A percentile compares a stretch with the other conserved stretches of the same genome.
These are phyloP conservation scores for Neonectria faginata DNA, from an alignment of 2,329 filamentous ascomycete species.

Conservation along the genomic window DNA sequence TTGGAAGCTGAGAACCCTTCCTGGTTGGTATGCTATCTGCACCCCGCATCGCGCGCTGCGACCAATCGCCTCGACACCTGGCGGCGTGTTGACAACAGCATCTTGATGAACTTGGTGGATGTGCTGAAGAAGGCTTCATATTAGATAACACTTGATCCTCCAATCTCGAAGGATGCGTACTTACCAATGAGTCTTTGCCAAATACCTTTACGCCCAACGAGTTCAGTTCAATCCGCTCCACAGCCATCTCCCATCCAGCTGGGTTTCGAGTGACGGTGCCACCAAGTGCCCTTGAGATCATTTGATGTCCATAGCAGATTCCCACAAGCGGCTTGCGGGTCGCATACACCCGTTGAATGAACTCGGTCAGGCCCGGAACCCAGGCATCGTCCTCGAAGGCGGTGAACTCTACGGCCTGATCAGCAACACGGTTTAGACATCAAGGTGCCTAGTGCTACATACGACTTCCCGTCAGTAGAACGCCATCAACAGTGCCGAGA, in stretches of 20 bases:
- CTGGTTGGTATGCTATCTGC: slow-evolving; percentile 27
- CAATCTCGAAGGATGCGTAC: neutral
- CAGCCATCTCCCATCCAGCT: slow-evolving; percentile 28
- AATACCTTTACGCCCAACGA: slow-evolving; percentile 18
- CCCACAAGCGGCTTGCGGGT: slow-evolving; percentile 29
- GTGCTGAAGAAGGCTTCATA: neutral
- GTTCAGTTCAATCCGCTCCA: slow-evolving; percentile 18
- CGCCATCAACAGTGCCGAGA: slow-evolving; percentile 25
- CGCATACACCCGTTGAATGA: slow-evolving; percentile 19
- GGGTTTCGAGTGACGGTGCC: slow-evolving; percentile 26
- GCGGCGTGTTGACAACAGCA: slow-evolving; percentile 20
- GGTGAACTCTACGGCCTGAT: slow-evolving; percentile 18
- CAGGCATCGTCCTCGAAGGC: slow-evolving; percentile 27
- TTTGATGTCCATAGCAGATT: slow-evolving; percentile 36
- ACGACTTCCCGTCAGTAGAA: slow-evolving; percentile 32
- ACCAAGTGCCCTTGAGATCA: slow-evolving; percentile 33
- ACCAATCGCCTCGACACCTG: slow-evolving; percentile 22
- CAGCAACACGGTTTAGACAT: neutral
- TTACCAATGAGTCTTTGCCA: slow-evolving; percentile 22
- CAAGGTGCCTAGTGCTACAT: slow-evolving; percentile 3
- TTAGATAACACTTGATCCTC: neutral
- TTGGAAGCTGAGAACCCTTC: slow-evolving; percentile 26
- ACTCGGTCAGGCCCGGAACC: slow-evolving; percentile 21
- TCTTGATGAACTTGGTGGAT: slow-evolving; percentile 30
- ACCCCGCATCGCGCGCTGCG: slow-evolving; percentile 23